Percentiles rank a stretch among this genome's conserved stretches.
phyloP scores from a whole-genome alignment of 331 rosid species.

The Ulmus americana region DNA sequence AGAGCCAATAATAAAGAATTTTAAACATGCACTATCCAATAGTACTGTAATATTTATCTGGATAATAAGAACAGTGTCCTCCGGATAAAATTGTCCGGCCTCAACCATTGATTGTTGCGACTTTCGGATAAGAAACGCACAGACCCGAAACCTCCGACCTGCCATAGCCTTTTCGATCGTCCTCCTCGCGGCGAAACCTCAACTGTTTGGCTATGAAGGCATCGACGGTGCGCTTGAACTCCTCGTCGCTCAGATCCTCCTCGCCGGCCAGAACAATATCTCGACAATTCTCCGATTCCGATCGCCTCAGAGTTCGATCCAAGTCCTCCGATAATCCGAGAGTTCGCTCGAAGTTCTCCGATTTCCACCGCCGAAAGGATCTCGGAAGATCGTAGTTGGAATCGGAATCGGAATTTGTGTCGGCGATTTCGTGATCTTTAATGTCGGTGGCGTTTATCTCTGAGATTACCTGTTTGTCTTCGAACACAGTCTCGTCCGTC shows the following conservation, averaged over 20 bases:
- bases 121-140: not conserved
- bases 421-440: not conserved
- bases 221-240: slow-evolving; percentile 61
- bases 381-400: slow-evolving; percentile 16
- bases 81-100: no score
- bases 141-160: not conserved
- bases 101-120: not conserved
- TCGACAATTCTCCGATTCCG: slow-evolving; percentile 34
- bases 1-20: not conserved
- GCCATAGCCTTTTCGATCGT: slow-evolving; percentile 22
- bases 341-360: slow-evolving; percentile 29
- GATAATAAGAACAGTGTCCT: not conserved
- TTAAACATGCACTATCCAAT: not conserved
- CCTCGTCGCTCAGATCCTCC: slow-evolving; percentile 48
- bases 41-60: no score
- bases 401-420: slow-evolving; percentile 12
- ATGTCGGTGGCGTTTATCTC: slow-evolving; percentile 17
- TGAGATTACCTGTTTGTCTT: slow-evolving; percentile 36
- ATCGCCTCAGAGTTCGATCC: slow-evolving; percentile 31
- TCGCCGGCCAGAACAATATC: slow-evolving; percentile 13
- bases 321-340: not conserved
- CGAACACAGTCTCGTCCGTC: slow-evolving; percentile 25
- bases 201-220: slow-evolving; percentile 67
- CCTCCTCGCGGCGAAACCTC: slow-evolving; percentile 55
- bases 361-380: slow-evolving; percentile 32